phyloP scores from a whole-genome alignment of 2,329 filamentous ascomycete genomes.

The Tolypocladium album region DNA sequence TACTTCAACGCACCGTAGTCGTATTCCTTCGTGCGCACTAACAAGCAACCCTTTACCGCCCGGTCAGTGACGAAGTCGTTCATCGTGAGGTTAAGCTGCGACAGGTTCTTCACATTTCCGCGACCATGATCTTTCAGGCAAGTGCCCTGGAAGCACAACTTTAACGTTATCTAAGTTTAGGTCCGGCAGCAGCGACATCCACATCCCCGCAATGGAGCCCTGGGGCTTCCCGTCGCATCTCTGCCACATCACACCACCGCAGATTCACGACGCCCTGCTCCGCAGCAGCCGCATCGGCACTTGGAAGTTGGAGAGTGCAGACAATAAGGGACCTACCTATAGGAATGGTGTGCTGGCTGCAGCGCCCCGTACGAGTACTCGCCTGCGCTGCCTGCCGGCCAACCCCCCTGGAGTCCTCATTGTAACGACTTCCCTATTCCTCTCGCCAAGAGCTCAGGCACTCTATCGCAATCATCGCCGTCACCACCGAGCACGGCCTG shows the following conservation, averaged over 20 bases:
- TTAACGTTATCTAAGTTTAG: neutral
- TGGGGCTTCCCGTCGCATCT: too few relatives aligned
- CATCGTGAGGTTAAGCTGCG: too few relatives aligned
- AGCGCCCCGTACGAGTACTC: too few relatives aligned
- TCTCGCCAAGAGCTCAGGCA: neutral
- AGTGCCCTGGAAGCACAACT: neutral
- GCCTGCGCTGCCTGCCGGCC: too few relatives aligned
- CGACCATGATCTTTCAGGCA: neutral
- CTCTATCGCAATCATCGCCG: neutral
- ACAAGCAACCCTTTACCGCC: neutral
- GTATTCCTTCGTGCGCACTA: neutral
- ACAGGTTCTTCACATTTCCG: too few relatives aligned
- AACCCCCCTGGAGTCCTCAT: too few relatives aligned
- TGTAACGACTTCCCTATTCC: neutral
- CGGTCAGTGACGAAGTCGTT: too few relatives aligned
- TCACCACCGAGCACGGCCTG: neutral
- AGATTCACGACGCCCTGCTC: neutral
- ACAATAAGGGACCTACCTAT: too few relatives aligned
- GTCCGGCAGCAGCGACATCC: neutral
- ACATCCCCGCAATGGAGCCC: neutral
- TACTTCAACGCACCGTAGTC: neutral
- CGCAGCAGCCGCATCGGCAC: too few relatives aligned
- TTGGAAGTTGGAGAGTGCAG: too few relatives aligned
- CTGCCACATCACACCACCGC: neutral
- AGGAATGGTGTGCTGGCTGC: too few relatives aligned